These are phyloP conservation scores for Pestalotiopsis sp. DNA, from an alignment of 2,329 filamentous ascomycete species.

Conservation along the genomic window DNA sequence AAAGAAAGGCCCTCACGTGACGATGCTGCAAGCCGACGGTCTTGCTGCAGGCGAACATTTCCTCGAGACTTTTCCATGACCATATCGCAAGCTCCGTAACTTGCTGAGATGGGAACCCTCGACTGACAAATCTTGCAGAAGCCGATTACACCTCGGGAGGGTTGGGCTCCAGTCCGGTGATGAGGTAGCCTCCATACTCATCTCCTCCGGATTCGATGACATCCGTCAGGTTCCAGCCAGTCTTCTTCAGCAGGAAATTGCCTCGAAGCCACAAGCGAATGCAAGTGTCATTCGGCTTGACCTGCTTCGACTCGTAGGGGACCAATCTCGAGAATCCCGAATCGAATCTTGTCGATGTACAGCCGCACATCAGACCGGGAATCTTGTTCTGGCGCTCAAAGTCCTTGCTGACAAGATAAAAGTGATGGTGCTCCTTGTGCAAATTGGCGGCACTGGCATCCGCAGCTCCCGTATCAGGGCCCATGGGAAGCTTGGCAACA, in stretches of 20 bases:
- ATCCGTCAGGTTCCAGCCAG: conserved; percentile 39
- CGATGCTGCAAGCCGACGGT: too few relatives aligned
- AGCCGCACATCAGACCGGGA: conserved; percentile 35
- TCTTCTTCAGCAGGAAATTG: conserved; percentile 40
- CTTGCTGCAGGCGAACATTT: too few relatives aligned
- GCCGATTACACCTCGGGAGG: conserved; percentile 1
- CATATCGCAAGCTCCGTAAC: too few relatives aligned
- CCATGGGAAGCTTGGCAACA: conserved; percentile 18
- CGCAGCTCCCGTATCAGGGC: conserved; percentile 15
- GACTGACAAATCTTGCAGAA: neutral
- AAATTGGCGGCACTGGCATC: conserved; percentile 7
- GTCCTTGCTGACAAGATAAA: conserved; percentile 37
- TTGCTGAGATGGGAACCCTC: too few relatives aligned
- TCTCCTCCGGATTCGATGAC: conserved; percentile 42
- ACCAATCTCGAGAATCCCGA: conserved; percentile 47
- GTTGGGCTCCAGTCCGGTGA: conserved; percentile 26
- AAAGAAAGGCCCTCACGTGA: too few relatives aligned
- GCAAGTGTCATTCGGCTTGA: conserved; percentile 45
- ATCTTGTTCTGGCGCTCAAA: conserved; percentile 36
- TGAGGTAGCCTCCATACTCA: conserved; percentile 42
- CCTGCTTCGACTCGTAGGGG: conserved; percentile 45
- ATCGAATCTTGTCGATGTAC: conserved; percentile 43
- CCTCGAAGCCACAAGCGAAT: conserved; percentile 45
- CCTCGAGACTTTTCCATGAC: too few relatives aligned
- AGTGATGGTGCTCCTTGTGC: conserved; percentile 17